These are phyloP conservation scores for Leishmania tarentolae DNA, from an alignment of 208 protist species.

Conservation along the genomic window DNA sequence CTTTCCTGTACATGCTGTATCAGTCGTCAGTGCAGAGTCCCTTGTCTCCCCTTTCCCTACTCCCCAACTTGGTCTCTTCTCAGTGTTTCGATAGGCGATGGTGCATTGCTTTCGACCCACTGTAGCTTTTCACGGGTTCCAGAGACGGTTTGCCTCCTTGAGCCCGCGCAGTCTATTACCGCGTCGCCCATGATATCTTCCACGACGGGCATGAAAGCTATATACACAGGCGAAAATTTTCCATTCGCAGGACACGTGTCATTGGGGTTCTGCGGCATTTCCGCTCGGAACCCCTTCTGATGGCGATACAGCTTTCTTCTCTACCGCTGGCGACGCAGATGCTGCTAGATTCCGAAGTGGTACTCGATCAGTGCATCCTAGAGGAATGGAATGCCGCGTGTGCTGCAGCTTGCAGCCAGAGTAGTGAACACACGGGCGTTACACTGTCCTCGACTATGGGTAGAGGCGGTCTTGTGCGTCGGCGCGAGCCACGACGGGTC, in stretches of 20 bases:
- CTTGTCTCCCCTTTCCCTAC: not conserved
- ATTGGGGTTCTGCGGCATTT: not conserved
- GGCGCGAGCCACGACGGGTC: constrained; percentile 7
- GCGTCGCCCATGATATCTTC: not conserved
- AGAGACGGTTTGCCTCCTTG: not conserved
- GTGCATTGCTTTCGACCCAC: not conserved
- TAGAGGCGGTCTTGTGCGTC: not conserved
- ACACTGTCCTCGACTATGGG: not conserved
- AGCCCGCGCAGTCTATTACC: too few species aligned
- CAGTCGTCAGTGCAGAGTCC: not conserved
- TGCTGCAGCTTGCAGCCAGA: not conserved
- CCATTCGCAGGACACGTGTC: not conserved
- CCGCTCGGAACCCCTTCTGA: not conserved
- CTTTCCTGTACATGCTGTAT: not conserved
- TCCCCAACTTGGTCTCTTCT: not conserved
- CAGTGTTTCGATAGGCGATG: not conserved
- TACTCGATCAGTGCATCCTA: not conserved
- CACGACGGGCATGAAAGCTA: not conserved
- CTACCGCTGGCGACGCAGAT: constrained; percentile 22
- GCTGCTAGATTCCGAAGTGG: constrained; percentile 14
- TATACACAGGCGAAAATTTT: not conserved
- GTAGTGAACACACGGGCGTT: not conserved
- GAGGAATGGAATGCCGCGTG: constrained; percentile 11
- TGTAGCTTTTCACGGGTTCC: not conserved
- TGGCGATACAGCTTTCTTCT: constrained; percentile 7